phyloP scores from a whole-genome alignment of 192 early-diverging fungal genomes.

The Endogone sp. region DNA sequence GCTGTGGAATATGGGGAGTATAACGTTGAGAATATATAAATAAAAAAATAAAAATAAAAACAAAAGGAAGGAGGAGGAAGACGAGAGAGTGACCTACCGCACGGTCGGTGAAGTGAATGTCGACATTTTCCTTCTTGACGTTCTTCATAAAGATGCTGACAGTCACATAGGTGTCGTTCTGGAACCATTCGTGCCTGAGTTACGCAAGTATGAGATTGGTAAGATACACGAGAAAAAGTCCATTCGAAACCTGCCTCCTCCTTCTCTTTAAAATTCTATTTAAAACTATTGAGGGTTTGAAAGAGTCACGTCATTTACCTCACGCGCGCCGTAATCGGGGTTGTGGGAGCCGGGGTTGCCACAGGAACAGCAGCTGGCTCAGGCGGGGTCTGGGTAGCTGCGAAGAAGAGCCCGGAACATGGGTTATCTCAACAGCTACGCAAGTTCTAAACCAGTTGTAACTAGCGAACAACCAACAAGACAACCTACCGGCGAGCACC shows the following conservation, averaged over 20 bases:
- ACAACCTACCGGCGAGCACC: too few relatives aligned
- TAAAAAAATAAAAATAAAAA: neutral
- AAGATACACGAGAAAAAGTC: neutral
- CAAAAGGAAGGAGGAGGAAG: neutral
- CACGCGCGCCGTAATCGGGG: neutral
- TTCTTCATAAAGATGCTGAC: conserved; percentile 92
- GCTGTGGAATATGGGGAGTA: conserved; percentile 12
- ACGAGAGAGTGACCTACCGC: conserved; percentile 35
- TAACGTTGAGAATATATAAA: neutral
- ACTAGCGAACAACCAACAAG: too few relatives aligned
- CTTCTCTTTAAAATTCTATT: too few relatives aligned
- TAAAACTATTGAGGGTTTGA: neutral
- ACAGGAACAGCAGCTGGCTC: neutral
- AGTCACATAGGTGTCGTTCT: conserved; percentile 86
- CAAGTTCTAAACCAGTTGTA: too few relatives aligned
- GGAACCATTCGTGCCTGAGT: conserved; percentile 94
- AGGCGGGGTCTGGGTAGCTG: neutral
- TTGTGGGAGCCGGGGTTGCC: neutral
- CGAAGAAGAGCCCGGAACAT: too few relatives aligned
- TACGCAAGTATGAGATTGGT: neutral
- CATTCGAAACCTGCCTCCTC: too few relatives aligned
- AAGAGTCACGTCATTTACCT: conserved; percentile 13
- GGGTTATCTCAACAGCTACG: too few relatives aligned
- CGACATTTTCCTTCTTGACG: conserved; percentile 63
- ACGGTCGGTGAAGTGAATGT: conserved; percentile 58